Conservation (phyloP, 2,329 filamentous ascomycete genomes). For the Claviceps sp. region DNA sequence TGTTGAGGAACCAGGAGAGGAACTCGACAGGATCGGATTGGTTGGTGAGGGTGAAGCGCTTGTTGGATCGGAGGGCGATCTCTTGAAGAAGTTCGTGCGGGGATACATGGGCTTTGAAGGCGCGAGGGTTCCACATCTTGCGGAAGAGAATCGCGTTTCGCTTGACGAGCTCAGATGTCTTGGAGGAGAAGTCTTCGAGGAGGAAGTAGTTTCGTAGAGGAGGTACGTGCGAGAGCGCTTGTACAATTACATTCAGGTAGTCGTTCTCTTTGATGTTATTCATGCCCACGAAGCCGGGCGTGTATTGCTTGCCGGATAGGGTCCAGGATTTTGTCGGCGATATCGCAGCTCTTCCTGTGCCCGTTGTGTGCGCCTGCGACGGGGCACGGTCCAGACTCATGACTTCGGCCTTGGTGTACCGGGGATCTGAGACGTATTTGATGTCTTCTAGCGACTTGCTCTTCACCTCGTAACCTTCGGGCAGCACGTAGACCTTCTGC, state of each 20-base stretch:
- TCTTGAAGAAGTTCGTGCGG: constrained; percentile 95
- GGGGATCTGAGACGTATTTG: constrained; percentile 91
- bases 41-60: constrained; percentile 78
- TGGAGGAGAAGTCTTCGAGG: constrained; percentile 67
- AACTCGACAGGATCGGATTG: constrained; percentile 97
- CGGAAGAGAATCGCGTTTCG: constrained; percentile 80
- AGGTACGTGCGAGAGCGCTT: constrained; percentile 78
- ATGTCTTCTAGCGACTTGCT: constrained; percentile 94
- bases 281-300: constrained; percentile 92
- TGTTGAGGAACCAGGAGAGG: constrained; percentile 93
- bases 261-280: constrained; percentile 99
- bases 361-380: background rate
- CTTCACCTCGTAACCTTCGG: constrained; percentile 92
- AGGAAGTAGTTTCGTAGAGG: constrained; percentile 88
- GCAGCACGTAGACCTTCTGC: constrained; percentile 80
- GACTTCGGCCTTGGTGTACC: constrained; percentile 70
- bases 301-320: constrained; percentile 70
- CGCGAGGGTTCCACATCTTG: constrained; percentile 95
- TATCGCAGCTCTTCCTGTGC: constrained; percentile 16
- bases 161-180: constrained; percentile 65
- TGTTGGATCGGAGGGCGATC: constrained; percentile 77
- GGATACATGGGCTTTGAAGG: constrained; percentile 93
- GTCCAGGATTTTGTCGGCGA: constrained; percentile 45
- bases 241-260: constrained; percentile 91
- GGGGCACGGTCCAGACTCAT: constrained; percentile 53